phyloP scores from a whole-genome alignment of 495 filamentous ascomycete species.

The Diplogelasinospora grovesii region DNA sequence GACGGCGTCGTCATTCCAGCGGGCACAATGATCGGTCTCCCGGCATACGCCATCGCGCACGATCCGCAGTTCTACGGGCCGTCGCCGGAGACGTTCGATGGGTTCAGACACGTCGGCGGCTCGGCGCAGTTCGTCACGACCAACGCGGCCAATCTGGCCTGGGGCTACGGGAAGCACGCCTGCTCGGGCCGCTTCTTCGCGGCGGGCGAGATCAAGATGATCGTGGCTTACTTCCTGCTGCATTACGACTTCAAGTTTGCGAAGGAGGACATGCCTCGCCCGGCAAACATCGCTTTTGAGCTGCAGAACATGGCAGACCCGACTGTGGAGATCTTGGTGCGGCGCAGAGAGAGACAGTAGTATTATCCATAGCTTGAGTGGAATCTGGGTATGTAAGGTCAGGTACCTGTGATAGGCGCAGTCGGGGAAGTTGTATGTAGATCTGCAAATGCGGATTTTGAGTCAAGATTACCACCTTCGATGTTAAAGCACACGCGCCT shows the following conservation, averaged over 20 bases:
- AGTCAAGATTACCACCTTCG: too few relatives aligned
- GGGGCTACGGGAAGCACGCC: constrained; percentile 46
- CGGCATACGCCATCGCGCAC: constrained; percentile 17
- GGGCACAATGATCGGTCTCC: constrained; percentile 37
- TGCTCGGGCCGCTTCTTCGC: constrained; percentile 50
- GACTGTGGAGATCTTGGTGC: too few relatives aligned
- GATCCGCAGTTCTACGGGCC: constrained; percentile 41
- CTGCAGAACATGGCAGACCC: too few relatives aligned
- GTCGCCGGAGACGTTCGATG: constrained; percentile 8
- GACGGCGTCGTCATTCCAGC: constrained; percentile 45
- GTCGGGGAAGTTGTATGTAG: too few relatives aligned
- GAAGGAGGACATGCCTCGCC: not conserved
- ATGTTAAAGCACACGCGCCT: too few relatives aligned
- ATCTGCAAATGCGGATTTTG: too few relatives aligned
- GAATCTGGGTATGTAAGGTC: too few relatives aligned
- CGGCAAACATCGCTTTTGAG: too few relatives aligned
- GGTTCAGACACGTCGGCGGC: not conserved
- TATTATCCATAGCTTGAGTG: too few relatives aligned
- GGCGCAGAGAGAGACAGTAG: too few relatives aligned
- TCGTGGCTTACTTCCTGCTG: constrained; percentile 34
- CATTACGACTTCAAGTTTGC: constrained; percentile 36
- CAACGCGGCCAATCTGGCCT: constrained; percentile 28
- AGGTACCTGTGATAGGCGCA: too few relatives aligned
- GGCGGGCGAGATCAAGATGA: constrained; percentile 40
- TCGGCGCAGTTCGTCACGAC: constrained; percentile 14